These are phyloP conservation scores for Pistacia atlantica DNA, from an alignment of 345 rosid genomes.

Conservation along the genomic window DNA sequence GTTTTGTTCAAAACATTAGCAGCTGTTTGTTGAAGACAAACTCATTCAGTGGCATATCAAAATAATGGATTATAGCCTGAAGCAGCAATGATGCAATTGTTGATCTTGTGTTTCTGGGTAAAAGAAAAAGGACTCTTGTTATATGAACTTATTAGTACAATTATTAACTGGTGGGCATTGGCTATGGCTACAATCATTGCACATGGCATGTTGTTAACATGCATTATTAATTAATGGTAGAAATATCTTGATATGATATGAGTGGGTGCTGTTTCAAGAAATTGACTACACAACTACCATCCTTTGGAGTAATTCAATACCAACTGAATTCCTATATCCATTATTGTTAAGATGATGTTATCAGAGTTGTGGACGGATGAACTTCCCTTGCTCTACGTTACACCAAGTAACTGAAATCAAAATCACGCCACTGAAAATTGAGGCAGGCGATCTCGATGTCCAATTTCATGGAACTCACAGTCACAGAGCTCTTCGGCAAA, in stretches of 20 bases:
- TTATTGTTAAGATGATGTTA: neutral
- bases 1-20: neutral
- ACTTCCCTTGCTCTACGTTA: too few species aligned
- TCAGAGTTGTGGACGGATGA: too few species aligned
- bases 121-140: neutral
- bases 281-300: slow-evolving; percentile 6
- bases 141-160: neutral
- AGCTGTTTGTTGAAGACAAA: neutral
- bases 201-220: slow-evolving; percentile 4
- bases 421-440: too few species aligned
- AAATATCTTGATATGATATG: neutral
- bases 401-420: too few species aligned
- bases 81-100: too few species aligned
- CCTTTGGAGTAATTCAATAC: neutral
- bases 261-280: neutral
- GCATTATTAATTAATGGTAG: neutral
- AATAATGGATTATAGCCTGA: too few species aligned
- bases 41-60: neutral
- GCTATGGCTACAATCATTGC: neutral
- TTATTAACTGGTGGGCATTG: too few species aligned
- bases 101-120: too few species aligned
- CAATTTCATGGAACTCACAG: too few species aligned
- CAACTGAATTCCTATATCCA: neutral
- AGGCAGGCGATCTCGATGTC: too few species aligned
- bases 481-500: too few species aligned